These are phyloP conservation scores for Chrysanthemum seticuspe DNA, from an alignment of 129 eudicot species.

Conservation along the genomic window DNA sequence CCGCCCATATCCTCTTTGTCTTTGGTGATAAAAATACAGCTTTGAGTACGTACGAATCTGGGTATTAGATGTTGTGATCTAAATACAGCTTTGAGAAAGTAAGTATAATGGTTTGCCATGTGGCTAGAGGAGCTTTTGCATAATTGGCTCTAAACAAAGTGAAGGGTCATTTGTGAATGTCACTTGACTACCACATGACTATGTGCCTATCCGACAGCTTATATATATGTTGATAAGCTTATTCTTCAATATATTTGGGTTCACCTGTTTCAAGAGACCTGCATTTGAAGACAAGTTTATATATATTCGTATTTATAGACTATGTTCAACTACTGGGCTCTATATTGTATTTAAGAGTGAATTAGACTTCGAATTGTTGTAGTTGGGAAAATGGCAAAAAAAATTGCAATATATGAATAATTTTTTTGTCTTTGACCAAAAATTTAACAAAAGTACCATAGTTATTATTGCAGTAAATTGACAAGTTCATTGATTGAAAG, in stretches of 20 bases:
- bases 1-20: slow-evolving; percentile 23
- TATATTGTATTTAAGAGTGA: neutral
- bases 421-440: no score
- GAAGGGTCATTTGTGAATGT: slow-evolving; percentile 27
- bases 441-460: no score
- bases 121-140: slow-evolving; percentile 27
- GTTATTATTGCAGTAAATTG: no score
- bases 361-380: neutral
- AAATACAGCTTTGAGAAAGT: slow-evolving; percentile 28
- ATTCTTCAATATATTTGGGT: slow-evolving; percentile 1
- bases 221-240: slow-evolving; percentile 9
- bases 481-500: no score
- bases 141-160: slow-evolving; percentile 31
- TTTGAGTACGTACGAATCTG: slow-evolving; percentile 25
- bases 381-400: slow-evolving; percentile 4
- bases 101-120: slow-evolving; percentile 22
- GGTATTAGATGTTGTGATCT: slow-evolving; percentile 31
- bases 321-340: neutral
- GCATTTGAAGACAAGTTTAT: neutral
- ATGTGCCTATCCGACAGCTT: slow-evolving; percentile 8
- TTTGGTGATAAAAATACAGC: slow-evolving; percentile 17
- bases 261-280: neutral
- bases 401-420: neutral
- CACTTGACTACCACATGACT: slow-evolving; percentile 15
- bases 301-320: neutral